Evolutionary conservation across 371 early-diverging fungal species (phyloP).

Genomic region (Quaeritorhiza haematococci): DNA sequence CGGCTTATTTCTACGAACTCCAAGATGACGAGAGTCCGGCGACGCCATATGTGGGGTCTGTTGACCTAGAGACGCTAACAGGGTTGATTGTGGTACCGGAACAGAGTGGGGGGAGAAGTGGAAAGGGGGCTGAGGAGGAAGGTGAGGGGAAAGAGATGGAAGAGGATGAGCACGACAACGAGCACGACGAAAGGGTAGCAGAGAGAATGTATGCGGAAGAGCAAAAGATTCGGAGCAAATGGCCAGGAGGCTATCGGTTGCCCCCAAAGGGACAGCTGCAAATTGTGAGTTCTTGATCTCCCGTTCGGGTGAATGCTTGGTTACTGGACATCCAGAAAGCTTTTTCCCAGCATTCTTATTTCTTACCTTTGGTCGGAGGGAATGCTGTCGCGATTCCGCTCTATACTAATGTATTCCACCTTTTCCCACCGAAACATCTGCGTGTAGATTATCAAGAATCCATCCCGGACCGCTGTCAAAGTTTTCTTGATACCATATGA

Average conservation of each 20-base stretch:
- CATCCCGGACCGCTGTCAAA: conserved; percentile 72
- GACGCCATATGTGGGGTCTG: conserved; percentile 62
- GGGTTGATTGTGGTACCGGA: conserved; percentile 4
- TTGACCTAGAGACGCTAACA: conserved; percentile 46
- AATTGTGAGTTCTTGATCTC: conserved; percentile 50
- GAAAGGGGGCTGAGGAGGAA: conserved; percentile 31
- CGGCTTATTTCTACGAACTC: conserved; percentile 70
- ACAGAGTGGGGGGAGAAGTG: neutral
- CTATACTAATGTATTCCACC: too few relatives aligned
- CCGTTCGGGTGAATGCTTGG: too few relatives aligned
- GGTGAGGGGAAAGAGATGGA: neutral
- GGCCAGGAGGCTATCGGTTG: conserved; percentile 57
- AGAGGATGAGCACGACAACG: neutral
- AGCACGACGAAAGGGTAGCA: neutral
- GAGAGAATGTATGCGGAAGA: neutral
- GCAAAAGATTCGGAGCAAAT: conserved; percentile 7
- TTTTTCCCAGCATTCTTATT: too few relatives aligned
- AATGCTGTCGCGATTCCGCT: too few relatives aligned
- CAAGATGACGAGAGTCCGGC: conserved; percentile 41
- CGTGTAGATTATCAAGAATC: conserved; percentile 67
- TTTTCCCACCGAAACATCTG: too few relatives aligned
- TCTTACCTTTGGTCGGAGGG: too few relatives aligned
- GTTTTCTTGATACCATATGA: conserved; percentile 79
- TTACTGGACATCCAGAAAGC: too few relatives aligned
- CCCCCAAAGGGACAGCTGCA: conserved; percentile 78